Base-by-base conservation (phyloP, 805 yeast species). In the Yamadazyma akitaensis region DNA sequence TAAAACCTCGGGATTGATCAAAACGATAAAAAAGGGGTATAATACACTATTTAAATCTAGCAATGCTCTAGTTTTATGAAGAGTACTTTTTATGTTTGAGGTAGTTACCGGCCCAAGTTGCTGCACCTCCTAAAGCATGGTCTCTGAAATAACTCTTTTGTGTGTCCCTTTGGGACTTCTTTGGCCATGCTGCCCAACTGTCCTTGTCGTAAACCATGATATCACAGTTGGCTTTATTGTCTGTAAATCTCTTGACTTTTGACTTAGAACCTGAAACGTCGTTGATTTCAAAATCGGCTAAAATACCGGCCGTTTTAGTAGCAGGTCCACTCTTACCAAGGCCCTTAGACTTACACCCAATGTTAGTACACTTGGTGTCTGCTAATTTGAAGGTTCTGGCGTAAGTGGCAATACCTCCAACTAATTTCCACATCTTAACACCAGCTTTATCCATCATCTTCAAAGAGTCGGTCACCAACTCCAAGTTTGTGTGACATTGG, bases 401-500 rank as follows among this genome's bases (percentile, higher is more conserved):
- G 44, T 57, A 57, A 40, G 52, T 57, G 13, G 60, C 61, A 14
- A 57, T 41, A 10, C 61, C 61, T 6, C 58, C 60, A 38, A 46
- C 42, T 6, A 54, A 33, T 41, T 57, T 56, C n/a, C 53, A 40
- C 30, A 51, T 50, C 33, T 53, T 43, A 18, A 56, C 51, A 8
- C 59, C 60, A 13, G 60, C 53, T 36, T 55, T 56, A 10, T 39
- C 54, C 6, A 57, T 28, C 55, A 56, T 46, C 25, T 50, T 38
- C 25, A 57, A 35, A 1, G 57, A 9, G 8, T 38, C 47, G 5
- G 32, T 44, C 9, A 49, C 51, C 11, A 30, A 43, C n/a, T 39
- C 36, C 32, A 42, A 21, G 32, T 57, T 46, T 19, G 48, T 51
- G 30, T 57, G 61, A 44, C 61, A 57, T n/a, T 37, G 34, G 14